Evolutionary conservation across 176 grass and related monocot species (phyloP).

Genomic region (Lolium perenne): DNA sequence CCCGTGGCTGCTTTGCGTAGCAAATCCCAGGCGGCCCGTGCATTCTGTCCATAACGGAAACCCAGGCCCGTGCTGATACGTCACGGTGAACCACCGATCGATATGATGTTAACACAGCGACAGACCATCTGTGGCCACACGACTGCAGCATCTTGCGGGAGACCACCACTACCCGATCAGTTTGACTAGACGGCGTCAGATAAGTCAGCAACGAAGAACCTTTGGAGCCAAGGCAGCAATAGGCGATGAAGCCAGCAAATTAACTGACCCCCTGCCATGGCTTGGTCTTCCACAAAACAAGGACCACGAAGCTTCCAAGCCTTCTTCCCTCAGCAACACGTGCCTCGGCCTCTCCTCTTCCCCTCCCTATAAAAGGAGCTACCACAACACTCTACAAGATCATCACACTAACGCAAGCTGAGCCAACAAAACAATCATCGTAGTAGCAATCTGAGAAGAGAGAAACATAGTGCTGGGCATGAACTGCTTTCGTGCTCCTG

Average conservation of each 20-base stretch:
- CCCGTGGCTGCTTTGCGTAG: not conserved
- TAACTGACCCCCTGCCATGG: not conserved
- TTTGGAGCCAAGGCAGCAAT: not conserved
- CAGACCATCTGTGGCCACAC: not conserved
- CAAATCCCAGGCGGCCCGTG: not conserved
- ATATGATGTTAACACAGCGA: not conserved
- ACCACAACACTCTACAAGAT: too few relatives aligned
- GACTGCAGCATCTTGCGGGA: not conserved
- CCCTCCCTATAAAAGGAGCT: too few relatives aligned
- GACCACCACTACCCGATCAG: not conserved
- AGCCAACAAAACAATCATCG: too few relatives aligned
- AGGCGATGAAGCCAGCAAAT: not conserved
- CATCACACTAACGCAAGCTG: too few relatives aligned
- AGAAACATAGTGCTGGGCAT: too few relatives aligned
- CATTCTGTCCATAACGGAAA: not conserved
- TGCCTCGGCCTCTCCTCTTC: too few relatives aligned
- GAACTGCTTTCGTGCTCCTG: too few relatives aligned
- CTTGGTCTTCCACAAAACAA: not conserved
- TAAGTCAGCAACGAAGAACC: not conserved
- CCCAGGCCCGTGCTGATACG: not conserved
- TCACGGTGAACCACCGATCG: not conserved
- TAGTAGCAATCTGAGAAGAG: too few relatives aligned
- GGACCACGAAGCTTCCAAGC: constrained; percentile 5
- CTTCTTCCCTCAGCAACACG: constrained; percentile 12
- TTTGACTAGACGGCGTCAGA: not conserved